phyloP scores from a whole-genome alignment of 495 filamentous ascomycete species.

The Daldinia vernicosa region DNA sequence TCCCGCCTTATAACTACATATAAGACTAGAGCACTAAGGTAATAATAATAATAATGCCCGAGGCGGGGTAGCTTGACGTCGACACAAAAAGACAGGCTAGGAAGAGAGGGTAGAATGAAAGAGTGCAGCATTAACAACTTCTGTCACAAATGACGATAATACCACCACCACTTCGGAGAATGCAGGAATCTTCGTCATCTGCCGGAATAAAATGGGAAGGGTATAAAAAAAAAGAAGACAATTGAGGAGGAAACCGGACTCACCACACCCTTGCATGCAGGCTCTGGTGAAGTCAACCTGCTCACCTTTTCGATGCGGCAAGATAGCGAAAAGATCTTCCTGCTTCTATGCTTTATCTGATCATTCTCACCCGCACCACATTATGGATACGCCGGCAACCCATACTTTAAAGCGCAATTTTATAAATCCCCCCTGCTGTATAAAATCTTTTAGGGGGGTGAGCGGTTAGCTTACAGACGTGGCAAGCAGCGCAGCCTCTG shows the following conservation, averaged over 20 bases:
- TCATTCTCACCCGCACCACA: slow-evolving; percentile 32
- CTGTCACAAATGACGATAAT: slow-evolving; percentile 45
- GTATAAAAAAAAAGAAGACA: background rate
- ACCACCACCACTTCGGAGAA: slow-evolving; percentile 43
- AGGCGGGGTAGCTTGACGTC: slow-evolving; percentile 41
- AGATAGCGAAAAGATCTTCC: slow-evolving; percentile 27
- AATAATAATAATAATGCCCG: slow-evolving; percentile 40
- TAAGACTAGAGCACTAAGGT: slow-evolving; percentile 31
- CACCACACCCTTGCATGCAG: slow-evolving; percentile 35
- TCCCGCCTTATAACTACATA: slow-evolving; percentile 34
- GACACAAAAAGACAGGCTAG: slow-evolving; percentile 25
- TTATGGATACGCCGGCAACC: slow-evolving; percentile 30
- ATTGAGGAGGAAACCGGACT: slow-evolving; percentile 34
- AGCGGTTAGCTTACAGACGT: slow-evolving; percentile 23
- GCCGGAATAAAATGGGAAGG: slow-evolving; percentile 36
- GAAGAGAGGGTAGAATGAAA: slow-evolving; percentile 24
- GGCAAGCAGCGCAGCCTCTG: slow-evolving; percentile 26
- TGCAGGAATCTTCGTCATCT: slow-evolving; percentile 44
- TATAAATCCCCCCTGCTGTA: slow-evolving; percentile 22
- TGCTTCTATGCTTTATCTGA: slow-evolving; percentile 36
- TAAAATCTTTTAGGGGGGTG: slow-evolving; percentile 1
- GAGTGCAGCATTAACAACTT: slow-evolving; percentile 33
- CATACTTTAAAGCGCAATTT: slow-evolving; percentile 30
- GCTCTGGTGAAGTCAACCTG: slow-evolving; percentile 35
- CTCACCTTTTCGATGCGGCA: slow-evolving; percentile 31